Base-by-base conservation (phyloP, 768 basidiomycete genomes). In the Tulasnella sp. region DNA sequence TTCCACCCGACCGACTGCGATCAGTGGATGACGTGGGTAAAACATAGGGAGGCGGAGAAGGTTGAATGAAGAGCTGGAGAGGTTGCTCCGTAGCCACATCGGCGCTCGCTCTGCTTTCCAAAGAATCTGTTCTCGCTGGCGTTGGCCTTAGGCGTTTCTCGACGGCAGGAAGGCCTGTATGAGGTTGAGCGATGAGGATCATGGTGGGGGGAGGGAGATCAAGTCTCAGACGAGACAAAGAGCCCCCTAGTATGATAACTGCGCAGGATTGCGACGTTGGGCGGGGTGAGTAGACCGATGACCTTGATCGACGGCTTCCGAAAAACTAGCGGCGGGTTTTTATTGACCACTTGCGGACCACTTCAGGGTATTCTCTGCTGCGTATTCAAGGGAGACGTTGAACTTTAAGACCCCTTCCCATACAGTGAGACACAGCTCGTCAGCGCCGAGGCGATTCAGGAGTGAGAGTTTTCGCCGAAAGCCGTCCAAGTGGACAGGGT, bases 161-260 rank as follows among this genome's bases (percentile, higher is more conserved):
- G 32, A 18, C 11, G 29, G 29, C 4, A 35, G 61, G 61, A 35
- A 67, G 61, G 26, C 61, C 61, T 29, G 61, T 67, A 67, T 67
- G 61, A 67, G 61, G 61, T 35, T 67, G 61, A 35, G 61, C 61
- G 61, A 67, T 67, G 61, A 67, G 61, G 61, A 67, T 67, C 61
- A 67, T 67, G 29, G 61, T 11, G 26, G 61, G 61, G 16, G 57
- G 61, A 67, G 32, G 26, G 61, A 67, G 61, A 35, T 67, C 29
- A 67, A 67, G 61, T 67, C 61, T 67, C 61, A 67, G 61, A 5
- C 61, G 61, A 67, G 61, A 67, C 61, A 67, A 67, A 13, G 57
- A 26, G 18, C 61, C 61, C 61, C 29, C 29, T 67, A 32, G 61
- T 67, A 67, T 67, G 61, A 67, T 67, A 67, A 67, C 61, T 67